Conservation (phyloP, 805 yeast species). For the Suhomyces canberraensis region DNA sequence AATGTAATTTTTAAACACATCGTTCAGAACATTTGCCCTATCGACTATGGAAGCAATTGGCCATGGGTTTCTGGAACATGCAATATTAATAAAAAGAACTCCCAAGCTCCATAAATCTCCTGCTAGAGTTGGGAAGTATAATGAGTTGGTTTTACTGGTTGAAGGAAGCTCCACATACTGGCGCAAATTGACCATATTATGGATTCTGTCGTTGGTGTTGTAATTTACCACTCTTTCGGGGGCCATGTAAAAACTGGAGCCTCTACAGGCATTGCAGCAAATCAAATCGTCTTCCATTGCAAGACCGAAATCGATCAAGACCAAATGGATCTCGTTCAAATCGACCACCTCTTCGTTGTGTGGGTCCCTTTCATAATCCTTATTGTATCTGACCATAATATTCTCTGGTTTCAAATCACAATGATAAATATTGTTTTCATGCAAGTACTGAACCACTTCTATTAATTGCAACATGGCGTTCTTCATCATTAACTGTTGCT, state of each 20-base stretch:
- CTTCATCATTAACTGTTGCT: constrained; percentile 44
- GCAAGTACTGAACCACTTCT: constrained; percentile 35
- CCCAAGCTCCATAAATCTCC: constrained; percentile 91
- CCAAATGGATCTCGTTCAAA: constrained; percentile 51
- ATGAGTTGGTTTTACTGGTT: constrained; percentile 10
- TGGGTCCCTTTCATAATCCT: constrained; percentile 19
- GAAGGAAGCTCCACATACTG: constrained; percentile 23
- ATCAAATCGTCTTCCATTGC: constrained; percentile 61
- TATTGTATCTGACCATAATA: constrained; percentile 35
- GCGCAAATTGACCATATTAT: constrained; percentile 27
- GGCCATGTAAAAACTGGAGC: constrained; percentile 89
- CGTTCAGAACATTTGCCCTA: constrained; percentile 40
- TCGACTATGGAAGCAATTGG: constrained; percentile 62
- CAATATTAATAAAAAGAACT: constrained; percentile 71
- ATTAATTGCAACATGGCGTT: constrained; percentile 41
- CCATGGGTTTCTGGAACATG: constrained; percentile 91
- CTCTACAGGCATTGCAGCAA: constrained; percentile 74
- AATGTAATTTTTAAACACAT: constrained; percentile 61
- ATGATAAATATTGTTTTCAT: constrained; percentile 31
- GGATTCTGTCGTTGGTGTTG: constrained; percentile 26
- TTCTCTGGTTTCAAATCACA: constrained; percentile 44
- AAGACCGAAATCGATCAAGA: constrained; percentile 85
- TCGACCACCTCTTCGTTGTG: constrained; percentile 20
- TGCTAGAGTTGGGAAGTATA: constrained; percentile 60
- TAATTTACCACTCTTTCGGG: constrained; percentile 71